Evolutionary conservation across 1,284 basidiomycete genomes (phyloP), one percentile per base, ranked within the genome.

Genomic region (Cystobasidiaceae sp.): DNA sequence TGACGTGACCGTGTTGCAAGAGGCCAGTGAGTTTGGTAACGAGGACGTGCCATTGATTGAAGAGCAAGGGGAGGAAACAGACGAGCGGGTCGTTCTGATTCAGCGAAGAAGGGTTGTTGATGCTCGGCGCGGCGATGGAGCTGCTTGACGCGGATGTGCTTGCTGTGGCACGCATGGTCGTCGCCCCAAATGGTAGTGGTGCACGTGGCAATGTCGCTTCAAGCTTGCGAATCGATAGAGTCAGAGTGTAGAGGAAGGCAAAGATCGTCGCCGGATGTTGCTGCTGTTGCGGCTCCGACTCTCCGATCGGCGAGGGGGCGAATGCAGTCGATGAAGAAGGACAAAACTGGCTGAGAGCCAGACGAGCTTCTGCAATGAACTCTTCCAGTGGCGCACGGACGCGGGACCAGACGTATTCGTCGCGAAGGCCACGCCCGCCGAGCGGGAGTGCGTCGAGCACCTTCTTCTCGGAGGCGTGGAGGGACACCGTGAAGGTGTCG

Each of bases 1-100:
- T 17, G 54, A 74, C 58, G 4, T 65, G 54, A 13, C 72, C 72
- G 32, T 68, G 44, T 8, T 51, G 23, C 55, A 72, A 55, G 2
- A 62, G 48, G 21, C 30, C 43, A 17, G 67, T 67, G n/a, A 72
- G 58, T 23, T 66, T 57, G 0, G 72, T 69, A 5, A 71, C 56
- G 57, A 73, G 70, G 6, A 68, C 39, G 51, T 73, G 72, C 68
- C 68, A 74, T 21, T 70, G 64, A 57, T 73, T 73, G 66, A 73
- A 56, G 8, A 68, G 54, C 11, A 57, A 43, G 8, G 71, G 70
- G 13, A 70, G 27, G 41, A 71, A 65, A 15, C 55, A 66, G 25
- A 58, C 30, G 34, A 66, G 55, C 34, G 54, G 23, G 41, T 67
- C 59, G 23, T 50, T 46, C 27, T 46, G 56, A 23, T 66, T 66